These are phyloP conservation scores for Cryptococcus sp. DNA, from an alignment of 1,284 basidiomycete species.

Conservation along the genomic window DNA sequence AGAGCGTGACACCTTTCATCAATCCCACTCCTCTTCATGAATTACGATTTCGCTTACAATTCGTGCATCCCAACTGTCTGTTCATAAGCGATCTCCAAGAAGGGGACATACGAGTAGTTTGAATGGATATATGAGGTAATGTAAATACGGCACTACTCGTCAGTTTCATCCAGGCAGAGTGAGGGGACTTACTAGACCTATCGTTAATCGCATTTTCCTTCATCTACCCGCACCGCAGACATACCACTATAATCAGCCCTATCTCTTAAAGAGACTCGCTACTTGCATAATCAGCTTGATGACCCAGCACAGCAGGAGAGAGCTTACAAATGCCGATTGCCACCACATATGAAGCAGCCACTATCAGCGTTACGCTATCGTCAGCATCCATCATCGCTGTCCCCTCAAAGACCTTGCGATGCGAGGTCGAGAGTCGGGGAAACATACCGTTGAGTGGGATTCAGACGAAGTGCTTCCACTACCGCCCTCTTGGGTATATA, in stretches of 20 bases:
- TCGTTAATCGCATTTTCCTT: conserved; percentile 12
- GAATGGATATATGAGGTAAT: conserved; percentile 77
- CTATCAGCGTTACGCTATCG: conserved; percentile 37
- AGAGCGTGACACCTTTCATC: conserved; percentile 70
- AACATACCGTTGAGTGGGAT: conserved; percentile 12
- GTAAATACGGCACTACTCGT: conserved; percentile 33
- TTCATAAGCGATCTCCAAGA: conserved; percentile 8
- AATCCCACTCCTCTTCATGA: not conserved
- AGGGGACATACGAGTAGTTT: conserved; percentile 58
- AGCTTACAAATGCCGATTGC: conserved; percentile 37
- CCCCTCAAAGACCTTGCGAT: not conserved
- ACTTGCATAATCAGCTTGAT: too few relatives aligned
- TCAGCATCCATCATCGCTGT: not conserved
- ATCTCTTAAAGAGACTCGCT: too few relatives aligned
- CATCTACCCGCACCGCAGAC: not conserved
- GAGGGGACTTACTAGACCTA: conserved; percentile 13
- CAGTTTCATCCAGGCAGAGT: not conserved
- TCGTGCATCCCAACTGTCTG: conserved; percentile 88
- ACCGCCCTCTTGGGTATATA: conserved; percentile 11
- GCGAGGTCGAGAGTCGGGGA: not conserved
- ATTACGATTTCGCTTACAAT: conserved; percentile 48
- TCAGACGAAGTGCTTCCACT: conserved; percentile 8
- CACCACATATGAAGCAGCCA: conserved; percentile 36
- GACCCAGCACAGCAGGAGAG: too few relatives aligned
- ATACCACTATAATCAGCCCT: not conserved